phyloP scores from a whole-genome alignment of 176 grass and related monocot genomes.

The Oryza brachyantha region DNA sequence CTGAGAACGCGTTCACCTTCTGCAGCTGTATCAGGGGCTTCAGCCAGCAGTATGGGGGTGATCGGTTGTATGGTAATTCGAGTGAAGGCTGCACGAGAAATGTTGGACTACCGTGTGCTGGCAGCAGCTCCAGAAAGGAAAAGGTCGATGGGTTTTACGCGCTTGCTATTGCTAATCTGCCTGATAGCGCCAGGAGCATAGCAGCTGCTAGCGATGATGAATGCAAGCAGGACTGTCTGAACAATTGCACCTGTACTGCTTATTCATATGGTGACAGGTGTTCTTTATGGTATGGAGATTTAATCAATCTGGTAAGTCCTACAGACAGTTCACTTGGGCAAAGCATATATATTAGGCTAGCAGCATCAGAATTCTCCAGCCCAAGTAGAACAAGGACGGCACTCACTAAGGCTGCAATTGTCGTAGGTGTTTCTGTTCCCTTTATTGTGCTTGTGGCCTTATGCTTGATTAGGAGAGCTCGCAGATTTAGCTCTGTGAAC shows the following conservation, averaged over 20 bases:
- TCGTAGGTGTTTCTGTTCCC: too few species aligned
- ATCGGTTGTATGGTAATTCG: not conserved
- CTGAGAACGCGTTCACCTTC: slow-evolving; percentile 1
- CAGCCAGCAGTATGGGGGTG: not conserved
- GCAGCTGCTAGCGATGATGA: not conserved
- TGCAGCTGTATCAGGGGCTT: slow-evolving; percentile 29
- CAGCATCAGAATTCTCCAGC: slow-evolving; percentile 13
- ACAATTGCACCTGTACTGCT: slow-evolving; percentile 20
- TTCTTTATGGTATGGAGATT: slow-evolving; percentile 33
- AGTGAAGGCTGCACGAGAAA: slow-evolving; percentile 6
- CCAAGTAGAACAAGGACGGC: not conserved
- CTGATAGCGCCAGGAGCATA: not conserved
- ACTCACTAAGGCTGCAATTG: too few species aligned
- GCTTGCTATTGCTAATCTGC: not conserved
- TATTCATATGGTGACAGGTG: slow-evolving; percentile 8
- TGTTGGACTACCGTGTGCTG: not conserved
- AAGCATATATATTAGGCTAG: not conserved
- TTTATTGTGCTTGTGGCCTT: too few species aligned
- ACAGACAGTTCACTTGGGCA: not conserved
- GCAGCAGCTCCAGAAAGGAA: not conserved
- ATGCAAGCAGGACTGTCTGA: slow-evolving; percentile 1
- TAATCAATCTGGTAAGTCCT: slow-evolving; percentile 8
- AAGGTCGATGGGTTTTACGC: slow-evolving; percentile 9
- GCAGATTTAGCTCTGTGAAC: too few species aligned
- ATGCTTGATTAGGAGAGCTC: too few species aligned